These are phyloP conservation scores for Gentiana macrophylla DNA, from an alignment of 257 asterid genomes.

Conservation along the genomic window DNA sequence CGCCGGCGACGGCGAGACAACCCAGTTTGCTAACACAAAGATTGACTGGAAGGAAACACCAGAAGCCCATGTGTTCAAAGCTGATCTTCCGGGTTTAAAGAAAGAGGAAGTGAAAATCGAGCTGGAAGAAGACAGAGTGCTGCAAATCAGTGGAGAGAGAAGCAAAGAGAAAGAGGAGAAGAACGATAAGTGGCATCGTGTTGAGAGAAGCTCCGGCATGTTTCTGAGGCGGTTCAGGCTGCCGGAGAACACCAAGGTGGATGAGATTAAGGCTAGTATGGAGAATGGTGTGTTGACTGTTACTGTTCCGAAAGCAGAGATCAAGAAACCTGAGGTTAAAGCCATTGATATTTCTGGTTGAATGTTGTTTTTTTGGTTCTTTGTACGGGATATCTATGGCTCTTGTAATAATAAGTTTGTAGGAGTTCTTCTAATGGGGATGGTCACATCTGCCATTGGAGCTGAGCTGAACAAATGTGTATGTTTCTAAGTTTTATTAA, in stretches of 20 bases:
- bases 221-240: conserved; percentile 6
- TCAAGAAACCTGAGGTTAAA: conserved; percentile 6
- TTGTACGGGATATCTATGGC: too few relatives aligned
- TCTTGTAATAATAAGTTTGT: too few relatives aligned
- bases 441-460: too few relatives aligned
- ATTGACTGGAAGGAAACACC: conserved; percentile 15
- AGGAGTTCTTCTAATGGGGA: too few relatives aligned
- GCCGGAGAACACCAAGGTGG: conserved; percentile 6
- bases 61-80: conserved; percentile 10
- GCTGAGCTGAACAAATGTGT: too few relatives aligned
- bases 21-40: background rate
- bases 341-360: conserved; percentile 11
- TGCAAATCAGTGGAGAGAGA: conserved; percentile 13
- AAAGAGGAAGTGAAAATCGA: conserved; percentile 12
- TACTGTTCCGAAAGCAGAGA: conserved; percentile 4
- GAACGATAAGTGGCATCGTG: conserved; percentile 7
- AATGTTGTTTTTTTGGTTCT: background rate
- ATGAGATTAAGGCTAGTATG: background rate
- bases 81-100: conserved; percentile 12
- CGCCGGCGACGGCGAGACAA: background rate
- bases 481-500: too few relatives aligned
- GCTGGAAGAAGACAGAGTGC: conserved; percentile 8
- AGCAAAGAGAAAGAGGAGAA: conserved; percentile 10
- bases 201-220: conserved; percentile 6
- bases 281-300: conserved; percentile 9